These are phyloP conservation scores for Lumnitzera racemosa DNA, from an alignment of 345 rosid genomes.

Conservation along the genomic window DNA sequence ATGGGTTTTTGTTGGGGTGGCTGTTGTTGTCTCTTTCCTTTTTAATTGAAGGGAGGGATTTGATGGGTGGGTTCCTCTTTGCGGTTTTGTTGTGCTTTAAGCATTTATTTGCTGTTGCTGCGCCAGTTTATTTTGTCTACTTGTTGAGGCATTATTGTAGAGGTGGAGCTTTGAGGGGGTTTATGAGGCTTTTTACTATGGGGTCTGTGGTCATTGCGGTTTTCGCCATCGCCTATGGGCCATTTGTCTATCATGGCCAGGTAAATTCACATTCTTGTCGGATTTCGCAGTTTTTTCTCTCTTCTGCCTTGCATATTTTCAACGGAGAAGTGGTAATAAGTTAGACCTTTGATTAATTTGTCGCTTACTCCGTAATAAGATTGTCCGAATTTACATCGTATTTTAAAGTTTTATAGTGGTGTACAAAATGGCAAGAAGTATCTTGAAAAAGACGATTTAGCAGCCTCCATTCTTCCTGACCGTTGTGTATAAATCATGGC, in stretches of 20 bases:
- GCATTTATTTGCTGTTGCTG: constrained; percentile 92
- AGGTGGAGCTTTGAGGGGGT: constrained; percentile 42
- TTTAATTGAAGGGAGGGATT: constrained; percentile 68
- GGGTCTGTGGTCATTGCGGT: constrained; percentile 60
- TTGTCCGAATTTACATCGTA: no score
- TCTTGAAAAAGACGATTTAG: no score
- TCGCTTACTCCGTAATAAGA: no score
- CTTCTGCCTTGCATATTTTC: no score
- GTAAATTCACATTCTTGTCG: constrained; percentile 20
- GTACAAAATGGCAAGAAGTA: no score
- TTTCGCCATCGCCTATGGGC: constrained; percentile 70
- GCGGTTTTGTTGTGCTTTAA: constrained; percentile 78
- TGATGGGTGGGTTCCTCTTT: constrained; percentile 74
- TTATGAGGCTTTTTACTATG: constrained; percentile 37
- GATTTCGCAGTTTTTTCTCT: no score
- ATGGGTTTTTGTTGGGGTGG: constrained; percentile 78
- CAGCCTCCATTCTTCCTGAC: no score
- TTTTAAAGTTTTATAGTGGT: no score
- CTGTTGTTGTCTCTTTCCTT: constrained; percentile 72
- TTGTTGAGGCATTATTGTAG: constrained; percentile 72
- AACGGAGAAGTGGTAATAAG: no score
- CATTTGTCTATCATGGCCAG: constrained; percentile 74
- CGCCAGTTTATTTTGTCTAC: constrained; percentile 85
- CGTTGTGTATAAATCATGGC: no score
- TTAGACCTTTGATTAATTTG: no score